Percentiles rank a stretch among this genome's conserved stretches.
phyloP scores from a whole-genome alignment of 2,329 filamentous ascomycete species.

The Fusarium odoratissimum region DNA sequence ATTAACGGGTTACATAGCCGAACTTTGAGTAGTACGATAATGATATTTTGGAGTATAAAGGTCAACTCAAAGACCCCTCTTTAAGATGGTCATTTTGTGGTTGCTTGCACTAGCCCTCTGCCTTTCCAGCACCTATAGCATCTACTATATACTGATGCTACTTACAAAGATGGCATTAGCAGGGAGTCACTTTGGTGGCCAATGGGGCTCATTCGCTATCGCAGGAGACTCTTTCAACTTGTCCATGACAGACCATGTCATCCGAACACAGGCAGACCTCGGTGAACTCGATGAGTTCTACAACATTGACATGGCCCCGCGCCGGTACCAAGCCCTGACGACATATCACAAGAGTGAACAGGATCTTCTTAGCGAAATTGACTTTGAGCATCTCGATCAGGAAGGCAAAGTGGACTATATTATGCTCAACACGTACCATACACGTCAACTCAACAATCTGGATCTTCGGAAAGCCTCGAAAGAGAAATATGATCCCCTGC shows the following conservation, averaged over 20 bases:
- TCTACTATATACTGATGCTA: not conserved
- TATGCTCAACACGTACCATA: conserved; percentile 31
- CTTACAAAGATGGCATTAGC: conserved; percentile 15
- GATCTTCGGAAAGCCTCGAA: conserved; percentile 5
- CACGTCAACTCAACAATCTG: conserved; percentile 22
- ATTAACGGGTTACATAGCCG: conserved; percentile 9
- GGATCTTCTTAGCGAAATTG: conserved; percentile 1
- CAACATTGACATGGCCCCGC: conserved; percentile 20
- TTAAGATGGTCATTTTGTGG: not conserved
- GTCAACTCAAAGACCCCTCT: too few relatives aligned
- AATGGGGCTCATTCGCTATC: conserved; percentile 2
- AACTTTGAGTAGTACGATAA: not conserved
- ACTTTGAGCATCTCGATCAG: conserved; percentile 24
- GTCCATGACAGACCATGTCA: conserved; percentile 28
- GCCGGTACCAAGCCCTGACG: conserved; percentile 9
- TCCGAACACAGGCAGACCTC: conserved; percentile 28
- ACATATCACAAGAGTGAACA: conserved; percentile 22
- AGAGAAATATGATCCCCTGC: not conserved
- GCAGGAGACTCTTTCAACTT: conserved; percentile 6
- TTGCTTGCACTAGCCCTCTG: not conserved
- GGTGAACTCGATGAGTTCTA: conserved; percentile 24
- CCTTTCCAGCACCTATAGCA: not conserved
- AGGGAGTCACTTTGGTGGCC: not conserved
- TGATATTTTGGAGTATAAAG: conserved; percentile 8
- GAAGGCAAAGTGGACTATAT: conserved; percentile 34